Percentiles rank a stretch among this genome's conserved stretches.
Conservation (phyloP, 2,329 filamentous ascomycete species). For the Aspergillus sp. region DNA sequence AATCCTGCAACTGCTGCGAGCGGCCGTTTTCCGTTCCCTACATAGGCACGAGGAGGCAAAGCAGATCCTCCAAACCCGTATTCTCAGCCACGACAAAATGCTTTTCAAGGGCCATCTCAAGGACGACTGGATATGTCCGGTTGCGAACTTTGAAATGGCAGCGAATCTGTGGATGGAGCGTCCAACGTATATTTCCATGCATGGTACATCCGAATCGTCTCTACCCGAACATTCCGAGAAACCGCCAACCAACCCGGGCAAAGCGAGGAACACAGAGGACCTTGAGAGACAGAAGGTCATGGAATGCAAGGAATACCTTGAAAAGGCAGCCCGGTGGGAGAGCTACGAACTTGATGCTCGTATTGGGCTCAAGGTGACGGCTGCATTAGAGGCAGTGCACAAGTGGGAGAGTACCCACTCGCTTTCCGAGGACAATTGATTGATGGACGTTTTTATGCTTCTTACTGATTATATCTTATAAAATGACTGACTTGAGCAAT, state of each 20-base stretch:
- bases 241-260: not conserved
- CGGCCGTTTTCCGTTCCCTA: constrained; percentile 61
- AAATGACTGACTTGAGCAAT: too few relatives aligned
- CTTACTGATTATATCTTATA: too few relatives aligned
- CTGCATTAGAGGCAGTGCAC: constrained; percentile 39
- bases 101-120: constrained; percentile 48
- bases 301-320: constrained; percentile 52
- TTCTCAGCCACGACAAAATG: constrained; percentile 56
- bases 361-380: constrained; percentile 45
- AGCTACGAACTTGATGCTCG: constrained; percentile 59
- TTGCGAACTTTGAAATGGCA: constrained; percentile 81
- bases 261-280: not conserved
- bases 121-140: constrained; percentile 63
- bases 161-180: constrained; percentile 73
- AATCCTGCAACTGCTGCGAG: constrained; percentile 62
- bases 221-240: constrained; percentile 2
- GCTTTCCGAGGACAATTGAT: not conserved
- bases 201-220: constrained; percentile 11
- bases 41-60: constrained; percentile 62
- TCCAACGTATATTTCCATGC: constrained; percentile 32
- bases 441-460: not conserved
- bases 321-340: constrained; percentile 57
- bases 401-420: constrained; percentile 36
- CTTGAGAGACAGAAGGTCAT: constrained; percentile 39
- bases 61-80: constrained; percentile 54